Conservation (phyloP, 345 rosid species). For the Erucastrum elatum region DNA sequence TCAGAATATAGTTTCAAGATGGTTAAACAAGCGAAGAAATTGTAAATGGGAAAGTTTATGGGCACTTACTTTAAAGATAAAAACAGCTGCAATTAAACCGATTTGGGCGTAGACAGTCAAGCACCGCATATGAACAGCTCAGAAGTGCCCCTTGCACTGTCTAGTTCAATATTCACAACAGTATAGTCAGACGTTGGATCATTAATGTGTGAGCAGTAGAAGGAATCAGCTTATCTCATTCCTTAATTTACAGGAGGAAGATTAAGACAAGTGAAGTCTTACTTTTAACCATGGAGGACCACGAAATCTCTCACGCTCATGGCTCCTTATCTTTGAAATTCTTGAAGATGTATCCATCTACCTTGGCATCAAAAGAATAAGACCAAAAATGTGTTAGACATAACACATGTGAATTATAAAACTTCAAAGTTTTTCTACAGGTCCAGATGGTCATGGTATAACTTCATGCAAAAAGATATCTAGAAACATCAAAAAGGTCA, state of each 20-base stretch:
- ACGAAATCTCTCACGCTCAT: conserved; percentile 88
- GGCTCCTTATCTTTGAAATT: conserved; percentile 86
- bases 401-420: no score
- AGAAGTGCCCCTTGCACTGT: conserved; percentile 83
- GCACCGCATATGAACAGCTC: conserved; percentile 70
- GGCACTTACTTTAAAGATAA: conserved; percentile 82
- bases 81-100: conserved; percentile 94
- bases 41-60: background rate
- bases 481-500: no score
- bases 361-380: conserved; percentile 50
- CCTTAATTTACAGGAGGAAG: background rate
- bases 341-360: conserved; percentile 98
- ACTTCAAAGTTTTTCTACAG: no score
- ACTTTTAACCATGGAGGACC: conserved; percentile 99
- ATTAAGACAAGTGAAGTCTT: conserved; percentile 21
- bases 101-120: conserved; percentile 99
- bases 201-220: conserved; percentile 7
- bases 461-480: no score
- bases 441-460: no score
- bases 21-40: background rate
- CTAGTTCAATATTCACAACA: conserved; percentile 46
- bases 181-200: conserved; percentile 10
- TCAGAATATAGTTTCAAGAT: background rate
- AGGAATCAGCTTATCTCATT: conserved; percentile 13
- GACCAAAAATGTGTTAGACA: no score